These are phyloP conservation scores for Calonectria fujianensis DNA, from an alignment of 2,329 filamentous ascomycete genomes.

Conservation along the genomic window DNA sequence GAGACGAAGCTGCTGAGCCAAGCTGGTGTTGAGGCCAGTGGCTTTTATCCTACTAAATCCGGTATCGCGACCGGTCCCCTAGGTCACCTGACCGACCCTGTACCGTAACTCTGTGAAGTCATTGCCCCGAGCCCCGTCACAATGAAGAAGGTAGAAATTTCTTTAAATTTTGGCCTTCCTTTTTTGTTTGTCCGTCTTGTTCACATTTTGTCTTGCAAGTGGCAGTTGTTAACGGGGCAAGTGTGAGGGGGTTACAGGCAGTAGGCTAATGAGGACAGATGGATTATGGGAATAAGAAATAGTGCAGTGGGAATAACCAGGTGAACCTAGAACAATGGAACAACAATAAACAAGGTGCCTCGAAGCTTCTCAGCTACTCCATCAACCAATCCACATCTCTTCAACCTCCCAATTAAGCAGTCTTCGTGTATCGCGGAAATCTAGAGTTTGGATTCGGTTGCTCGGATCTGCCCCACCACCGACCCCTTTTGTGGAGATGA, in stretches of 20 bases:
- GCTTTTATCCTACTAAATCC: too few species aligned
- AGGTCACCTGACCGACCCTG: too few species aligned
- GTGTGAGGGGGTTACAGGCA: not conserved
- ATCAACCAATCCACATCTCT: not conserved
- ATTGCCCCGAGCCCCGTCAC: too few species aligned
- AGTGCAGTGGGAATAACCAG: not conserved
- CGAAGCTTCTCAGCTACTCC: not conserved
- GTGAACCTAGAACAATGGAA: not conserved
- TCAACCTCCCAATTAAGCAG: conserved; percentile 1
- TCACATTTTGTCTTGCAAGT: not conserved
- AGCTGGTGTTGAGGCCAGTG: too few species aligned
- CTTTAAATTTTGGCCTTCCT: too few species aligned
- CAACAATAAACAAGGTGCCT: not conserved
- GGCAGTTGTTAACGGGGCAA: not conserved
- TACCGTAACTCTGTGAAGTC: too few species aligned
- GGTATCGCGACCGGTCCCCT: too few species aligned
- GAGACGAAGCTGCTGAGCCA: too few species aligned
- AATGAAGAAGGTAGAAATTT: not conserved
- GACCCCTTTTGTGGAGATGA: not conserved
- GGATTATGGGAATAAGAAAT: not conserved
- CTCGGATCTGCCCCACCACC: conserved; percentile 44
- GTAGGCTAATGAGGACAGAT: not conserved
- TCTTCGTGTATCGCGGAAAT: not conserved
- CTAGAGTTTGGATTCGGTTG: conserved; percentile 32
- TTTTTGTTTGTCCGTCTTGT: too few species aligned